Base-by-base conservation (phyloP, 768 basidiomycete species). In the Hygrocybe coccinea region DNA sequence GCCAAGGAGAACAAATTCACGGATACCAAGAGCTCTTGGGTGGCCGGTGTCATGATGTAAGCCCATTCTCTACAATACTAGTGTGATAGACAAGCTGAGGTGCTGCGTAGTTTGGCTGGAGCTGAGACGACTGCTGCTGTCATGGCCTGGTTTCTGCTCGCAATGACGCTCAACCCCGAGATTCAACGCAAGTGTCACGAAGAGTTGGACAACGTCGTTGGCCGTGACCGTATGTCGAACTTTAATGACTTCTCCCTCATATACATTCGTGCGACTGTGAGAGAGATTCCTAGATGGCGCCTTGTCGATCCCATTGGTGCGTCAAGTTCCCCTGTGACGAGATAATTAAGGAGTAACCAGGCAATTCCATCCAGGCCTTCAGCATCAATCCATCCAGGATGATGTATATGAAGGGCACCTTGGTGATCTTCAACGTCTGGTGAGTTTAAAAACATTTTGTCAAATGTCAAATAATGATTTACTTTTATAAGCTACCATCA, bases 221-320 rank as follows among this genome's bases (percentile, higher is more conserved):
- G n/a, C n/a, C n/a, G n/a, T n/a, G n/a, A n/a, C n/a, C n/a, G 69
- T 15, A 56, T 69, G 35, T 21, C 29, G 11, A 51, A 5, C 33
- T 51, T 51, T 19, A 17, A 8, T 7, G 43, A 44, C 15, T 54
- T 46, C 10, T 17, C 46, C 36, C 55, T 69, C 2, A 58, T 59
- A 2, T 67, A 64, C 39, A 56, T 68, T 24, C 56, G 56, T 6
- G 64, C 62, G 5, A 38, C 65, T 35, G 60, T 66, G 5, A 67
- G 63, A 44, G 68, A 69, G 50, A 54, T 58, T 19, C 29, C 57
- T 8, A 43, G 67, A 9, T 64, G 63, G 63, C 49, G 50, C 11
- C 51, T 49, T 25, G 58, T 60, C 25, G 56, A 34, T 15, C 61
- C 61, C 8, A 33, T 51, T 9, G 68, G 69, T 12, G 52, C 25